Conservation (phyloP, 352 stramenopile genomes). For the Phytophthora pini region DNA sequence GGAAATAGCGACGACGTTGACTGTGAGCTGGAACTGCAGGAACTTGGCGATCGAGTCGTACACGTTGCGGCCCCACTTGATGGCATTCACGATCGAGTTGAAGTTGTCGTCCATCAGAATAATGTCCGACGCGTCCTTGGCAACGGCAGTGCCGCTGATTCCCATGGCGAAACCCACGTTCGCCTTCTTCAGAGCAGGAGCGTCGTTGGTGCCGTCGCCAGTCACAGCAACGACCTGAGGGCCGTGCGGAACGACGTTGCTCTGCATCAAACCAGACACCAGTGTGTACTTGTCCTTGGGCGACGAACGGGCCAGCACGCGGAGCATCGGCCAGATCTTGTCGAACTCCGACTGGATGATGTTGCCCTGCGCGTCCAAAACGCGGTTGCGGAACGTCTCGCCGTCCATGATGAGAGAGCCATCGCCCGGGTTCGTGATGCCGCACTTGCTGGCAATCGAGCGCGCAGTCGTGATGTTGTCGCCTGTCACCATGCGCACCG, state of each 20-base stretch:
- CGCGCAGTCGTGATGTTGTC: slow-evolving; percentile 63
- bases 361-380: slow-evolving; percentile 60
- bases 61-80: slow-evolving; percentile 96
- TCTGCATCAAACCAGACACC: slow-evolving; percentile 68
- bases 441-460: slow-evolving; percentile 64
- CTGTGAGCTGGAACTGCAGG: slow-evolving; percentile 96
- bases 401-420: slow-evolving; percentile 69
- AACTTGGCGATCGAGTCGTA: slow-evolving; percentile 98
- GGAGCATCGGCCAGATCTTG: slow-evolving; percentile 74
- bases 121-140: slow-evolving; percentile 96
- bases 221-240: slow-evolving; percentile 95
- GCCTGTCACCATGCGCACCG: slow-evolving; percentile 65
- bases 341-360: slow-evolving; percentile 73
- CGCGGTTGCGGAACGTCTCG: slow-evolving; percentile 52
- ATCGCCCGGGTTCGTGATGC: slow-evolving; percentile 52
- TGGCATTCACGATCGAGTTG: slow-evolving; percentile 94
- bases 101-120: slow-evolving; percentile 97
- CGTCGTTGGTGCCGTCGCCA: slow-evolving; percentile 96
- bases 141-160: slow-evolving; percentile 93
- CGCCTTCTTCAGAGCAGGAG: slow-evolving; percentile 94
- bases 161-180: slow-evolving; percentile 97
- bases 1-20: slow-evolving; percentile 94
- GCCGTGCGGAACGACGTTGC: slow-evolving; percentile 55
- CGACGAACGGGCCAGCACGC: slow-evolving; percentile 66
- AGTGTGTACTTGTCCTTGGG: slow-evolving; percentile 77